Conservation (phyloP, 441 rosid species). For the Corymbia citriodora region DNA sequence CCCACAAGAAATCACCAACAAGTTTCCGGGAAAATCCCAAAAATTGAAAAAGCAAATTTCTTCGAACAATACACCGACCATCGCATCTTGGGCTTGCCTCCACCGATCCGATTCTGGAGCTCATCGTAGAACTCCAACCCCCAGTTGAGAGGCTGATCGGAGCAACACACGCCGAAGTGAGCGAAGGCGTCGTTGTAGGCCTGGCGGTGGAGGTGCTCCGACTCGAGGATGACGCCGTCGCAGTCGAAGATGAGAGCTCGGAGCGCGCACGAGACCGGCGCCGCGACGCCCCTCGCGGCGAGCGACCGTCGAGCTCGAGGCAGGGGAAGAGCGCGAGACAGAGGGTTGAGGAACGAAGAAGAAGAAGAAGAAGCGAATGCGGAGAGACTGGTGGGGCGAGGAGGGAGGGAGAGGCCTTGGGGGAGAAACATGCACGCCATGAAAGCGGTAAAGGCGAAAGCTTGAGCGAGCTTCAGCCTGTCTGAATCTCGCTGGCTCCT, state of each 20-base stretch:
- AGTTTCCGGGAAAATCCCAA: neutral
- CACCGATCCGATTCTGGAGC: constrained; percentile 84
- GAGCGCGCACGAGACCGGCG: constrained; percentile 47
- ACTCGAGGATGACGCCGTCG: constrained; percentile 88
- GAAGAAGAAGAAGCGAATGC: constrained; percentile 1
- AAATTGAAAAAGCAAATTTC: neutral
- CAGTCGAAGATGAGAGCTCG: constrained; percentile 82
- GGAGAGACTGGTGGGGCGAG: neutral
- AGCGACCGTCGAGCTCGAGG: neutral
- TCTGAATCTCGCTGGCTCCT: neutral
- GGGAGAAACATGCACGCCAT: constrained; percentile 28
- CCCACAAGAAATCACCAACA: neutral
- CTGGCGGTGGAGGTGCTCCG: constrained; percentile 84
- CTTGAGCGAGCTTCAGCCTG: neutral
- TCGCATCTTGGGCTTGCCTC: constrained; percentile 97
- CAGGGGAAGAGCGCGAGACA: constrained; percentile 3
- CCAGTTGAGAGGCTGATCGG: constrained; percentile 61
- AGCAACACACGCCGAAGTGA: constrained; percentile 67
- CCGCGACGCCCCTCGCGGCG: constrained; percentile 1
- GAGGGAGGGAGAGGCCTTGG: constrained; percentile 2
- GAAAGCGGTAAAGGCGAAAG: neutral
- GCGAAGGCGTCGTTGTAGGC: constrained; percentile 92
- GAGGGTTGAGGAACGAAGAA: constrained; percentile 1
- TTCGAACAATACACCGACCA: constrained; percentile 28
- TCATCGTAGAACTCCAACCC: constrained; percentile 62